A percentile compares a stretch with the other conserved stretches of the same genome.
Conservation (phyloP, 345 rosid genomes). For the Eucalyptus paniculata region DNA sequence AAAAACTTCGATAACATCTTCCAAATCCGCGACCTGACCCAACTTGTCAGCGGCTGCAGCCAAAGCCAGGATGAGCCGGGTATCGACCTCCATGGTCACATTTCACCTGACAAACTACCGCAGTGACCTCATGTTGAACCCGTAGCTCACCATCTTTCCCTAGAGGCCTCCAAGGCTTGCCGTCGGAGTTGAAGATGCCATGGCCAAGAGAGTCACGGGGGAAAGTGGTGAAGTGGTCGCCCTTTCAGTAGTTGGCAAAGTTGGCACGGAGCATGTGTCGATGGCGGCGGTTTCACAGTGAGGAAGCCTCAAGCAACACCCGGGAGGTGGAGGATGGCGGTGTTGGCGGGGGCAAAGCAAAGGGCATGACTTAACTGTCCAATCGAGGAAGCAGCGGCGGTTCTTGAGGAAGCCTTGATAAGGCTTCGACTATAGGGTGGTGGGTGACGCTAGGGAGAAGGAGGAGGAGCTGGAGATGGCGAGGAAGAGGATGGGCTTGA, state of each 20-base stretch:
- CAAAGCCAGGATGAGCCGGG: conserved; percentile 5
- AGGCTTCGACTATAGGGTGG: too few relatives aligned
- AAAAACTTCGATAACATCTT: not conserved
- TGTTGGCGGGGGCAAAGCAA: too few relatives aligned
- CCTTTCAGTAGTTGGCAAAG: conserved; percentile 23
- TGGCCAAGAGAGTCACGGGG: conserved; percentile 22
- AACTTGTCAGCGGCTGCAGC: not conserved
- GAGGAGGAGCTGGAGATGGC: not conserved
- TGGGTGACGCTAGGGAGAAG: not conserved
- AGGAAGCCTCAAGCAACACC: not conserved
- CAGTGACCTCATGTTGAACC: conserved; percentile 17
- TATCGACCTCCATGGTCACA: conserved; percentile 5
- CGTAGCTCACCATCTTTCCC: conserved; percentile 27
- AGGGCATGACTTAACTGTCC: too few relatives aligned
- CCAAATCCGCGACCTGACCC: conserved; percentile 5
- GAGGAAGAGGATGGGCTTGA: not conserved
- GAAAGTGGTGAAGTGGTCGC: not conserved
- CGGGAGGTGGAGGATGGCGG: not conserved
- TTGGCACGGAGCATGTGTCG: not conserved
- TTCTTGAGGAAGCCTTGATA: too few relatives aligned
- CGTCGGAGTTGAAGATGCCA: conserved; percentile 28
- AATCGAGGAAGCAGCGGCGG: too few relatives aligned
- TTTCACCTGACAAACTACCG: conserved; percentile 6
- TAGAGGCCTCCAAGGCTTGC: conserved; percentile 17
- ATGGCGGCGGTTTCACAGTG: not conserved